phyloP scores from a whole-genome alignment of 495 filamentous ascomycete species.

The Penicillium bialowiezense region DNA sequence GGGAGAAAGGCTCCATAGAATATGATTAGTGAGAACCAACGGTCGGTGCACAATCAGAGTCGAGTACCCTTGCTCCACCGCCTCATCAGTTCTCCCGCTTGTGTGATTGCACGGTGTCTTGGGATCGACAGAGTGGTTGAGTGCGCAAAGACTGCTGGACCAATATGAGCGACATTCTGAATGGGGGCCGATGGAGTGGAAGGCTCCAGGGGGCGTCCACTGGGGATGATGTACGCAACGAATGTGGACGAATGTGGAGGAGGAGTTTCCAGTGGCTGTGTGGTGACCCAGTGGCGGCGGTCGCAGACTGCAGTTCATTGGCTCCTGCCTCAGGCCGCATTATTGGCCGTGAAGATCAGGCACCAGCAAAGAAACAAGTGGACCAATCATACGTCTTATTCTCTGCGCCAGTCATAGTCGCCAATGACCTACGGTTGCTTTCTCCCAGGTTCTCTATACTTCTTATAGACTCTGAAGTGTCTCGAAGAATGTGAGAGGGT shows the following conservation, averaged over 20 bases:
- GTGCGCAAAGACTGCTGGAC: neutral
- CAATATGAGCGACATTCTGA: neutral
- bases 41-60: slow-evolving; percentile 10
- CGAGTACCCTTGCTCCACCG: slow-evolving; percentile 15
- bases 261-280: slow-evolving; percentile 4
- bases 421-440: neutral
- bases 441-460: neutral
- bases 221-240: neutral
- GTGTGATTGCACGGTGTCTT: neutral
- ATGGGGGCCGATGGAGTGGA: neutral
- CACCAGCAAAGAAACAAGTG: neutral
- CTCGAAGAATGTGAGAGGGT: too few species aligned
- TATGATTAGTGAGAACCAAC: slow-evolving; percentile 13
- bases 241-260: slow-evolving; percentile 1
- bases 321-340: neutral
- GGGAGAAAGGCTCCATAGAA: slow-evolving; percentile 16
- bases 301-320: neutral
- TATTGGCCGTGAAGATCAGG: slow-evolving; percentile 1
- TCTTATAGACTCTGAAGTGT: neutral
- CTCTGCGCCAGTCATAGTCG: neutral
- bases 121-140: neutral
- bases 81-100: slow-evolving; percentile 8
- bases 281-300: slow-evolving; percentile 3
- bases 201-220: neutral
- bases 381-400: neutral